phyloP scores from a whole-genome alignment of 2,329 filamentous ascomycete species.

The Sporothrix luriei region DNA sequence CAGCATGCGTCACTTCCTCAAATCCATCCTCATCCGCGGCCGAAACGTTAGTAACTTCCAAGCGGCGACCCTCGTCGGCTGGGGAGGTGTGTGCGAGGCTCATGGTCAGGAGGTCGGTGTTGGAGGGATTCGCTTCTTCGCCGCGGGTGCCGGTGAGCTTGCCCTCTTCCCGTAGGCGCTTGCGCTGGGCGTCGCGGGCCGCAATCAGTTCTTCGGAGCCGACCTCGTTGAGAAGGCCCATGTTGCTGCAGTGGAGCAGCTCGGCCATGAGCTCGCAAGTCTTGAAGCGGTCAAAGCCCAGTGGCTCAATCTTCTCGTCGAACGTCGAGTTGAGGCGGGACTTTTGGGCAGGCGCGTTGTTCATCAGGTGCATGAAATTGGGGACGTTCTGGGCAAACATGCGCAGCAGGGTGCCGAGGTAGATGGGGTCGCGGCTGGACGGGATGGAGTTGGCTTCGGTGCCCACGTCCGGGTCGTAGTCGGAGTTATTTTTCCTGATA shows the following conservation, averaged over 20 bases:
- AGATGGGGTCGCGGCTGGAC: constrained; percentile 89
- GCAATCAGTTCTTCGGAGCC: constrained; percentile 87
- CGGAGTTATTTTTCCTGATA: constrained; percentile 98
- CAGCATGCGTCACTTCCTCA: constrained; percentile 76
- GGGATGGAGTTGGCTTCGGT: constrained; percentile 77
- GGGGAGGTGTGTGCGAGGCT: constrained; percentile 53
- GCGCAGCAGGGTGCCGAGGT: constrained; percentile 84
- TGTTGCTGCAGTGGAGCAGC: constrained; percentile 95
- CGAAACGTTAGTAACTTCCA: constrained; percentile 78
- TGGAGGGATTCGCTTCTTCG: constrained; percentile 48
- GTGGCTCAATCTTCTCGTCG: constrained; percentile 84
- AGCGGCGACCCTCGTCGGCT: constrained; percentile 66
- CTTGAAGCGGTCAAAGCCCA: constrained; percentile 98
- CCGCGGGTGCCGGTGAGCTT: constrained; percentile 59
- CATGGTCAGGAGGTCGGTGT: constrained; percentile 66
- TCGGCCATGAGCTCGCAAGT: constrained; percentile 99
- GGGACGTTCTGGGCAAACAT: constrained; percentile 89
- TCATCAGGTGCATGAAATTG: constrained; percentile 88
- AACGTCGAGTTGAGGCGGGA: constrained; percentile 83
- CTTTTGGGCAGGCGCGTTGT: constrained; percentile 73
- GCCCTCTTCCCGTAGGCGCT: constrained; percentile 75
- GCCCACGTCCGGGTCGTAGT: constrained; percentile 92
- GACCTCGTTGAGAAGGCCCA: constrained; percentile 89
- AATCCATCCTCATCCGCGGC: constrained; percentile 79
- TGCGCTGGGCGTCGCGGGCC: constrained; percentile 76